phyloP scores from a whole-genome alignment of 305 asterid species.

The Solanum hybrid region DNA sequence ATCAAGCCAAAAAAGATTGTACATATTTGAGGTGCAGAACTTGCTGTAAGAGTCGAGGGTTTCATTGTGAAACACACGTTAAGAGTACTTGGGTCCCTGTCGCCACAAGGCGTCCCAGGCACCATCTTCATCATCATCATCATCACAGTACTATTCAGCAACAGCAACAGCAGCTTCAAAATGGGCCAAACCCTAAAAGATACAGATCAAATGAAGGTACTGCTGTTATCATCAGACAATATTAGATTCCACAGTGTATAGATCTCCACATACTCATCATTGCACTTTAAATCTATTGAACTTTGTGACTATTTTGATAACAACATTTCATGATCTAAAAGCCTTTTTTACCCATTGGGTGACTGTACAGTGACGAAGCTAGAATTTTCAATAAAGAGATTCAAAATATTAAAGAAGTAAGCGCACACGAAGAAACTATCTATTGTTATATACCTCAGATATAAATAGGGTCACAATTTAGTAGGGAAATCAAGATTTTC shows the following conservation, averaged over 20 bases:
- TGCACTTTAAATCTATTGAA: background rate
- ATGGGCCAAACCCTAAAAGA: conserved; percentile 57
- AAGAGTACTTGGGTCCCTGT: conserved; percentile 85
- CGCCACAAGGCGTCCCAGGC: conserved; percentile 41
- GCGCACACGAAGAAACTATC: background rate
- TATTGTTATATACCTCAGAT: background rate
- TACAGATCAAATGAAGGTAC: conserved; percentile 24
- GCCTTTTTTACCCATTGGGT: background rate
- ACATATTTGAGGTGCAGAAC: conserved; percentile 56
- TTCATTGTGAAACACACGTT: conserved; percentile 65
- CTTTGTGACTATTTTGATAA: background rate
- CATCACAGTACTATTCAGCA: conserved; percentile 21
- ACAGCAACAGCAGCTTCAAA: conserved; percentile 7
- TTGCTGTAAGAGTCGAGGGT: conserved; percentile 75
- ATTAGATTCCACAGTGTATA: background rate
- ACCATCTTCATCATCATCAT: conserved; percentile 18
- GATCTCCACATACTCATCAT: background rate
- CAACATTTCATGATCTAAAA: background rate
- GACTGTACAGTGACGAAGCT: fast-evolving
- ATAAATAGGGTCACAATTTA: background rate
- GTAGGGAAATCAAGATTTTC: background rate
- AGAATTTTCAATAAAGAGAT: background rate
- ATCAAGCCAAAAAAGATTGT: conserved; percentile 76
- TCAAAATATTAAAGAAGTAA: background rate
- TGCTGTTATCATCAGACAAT: background rate